A percentile compares a stretch with the other conserved stretches of the same genome.
Conservation (phyloP, 2,329 filamentous ascomycete genomes). For the Chrysoporthe deuterocubensis region DNA sequence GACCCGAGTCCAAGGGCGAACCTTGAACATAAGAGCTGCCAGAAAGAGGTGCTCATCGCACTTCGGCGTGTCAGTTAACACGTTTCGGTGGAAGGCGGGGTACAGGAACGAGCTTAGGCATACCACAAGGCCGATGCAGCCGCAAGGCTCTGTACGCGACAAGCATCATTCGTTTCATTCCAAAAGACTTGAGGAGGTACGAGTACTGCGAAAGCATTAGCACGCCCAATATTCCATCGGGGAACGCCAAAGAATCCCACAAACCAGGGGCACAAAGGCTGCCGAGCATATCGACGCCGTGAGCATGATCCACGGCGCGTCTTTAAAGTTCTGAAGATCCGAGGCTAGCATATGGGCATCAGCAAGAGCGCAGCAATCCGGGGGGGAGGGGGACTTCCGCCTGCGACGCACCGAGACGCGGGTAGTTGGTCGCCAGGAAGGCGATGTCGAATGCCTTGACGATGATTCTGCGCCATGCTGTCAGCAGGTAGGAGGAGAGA, state of each 20-base stretch:
- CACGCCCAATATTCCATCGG: not conserved
- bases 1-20: not conserved
- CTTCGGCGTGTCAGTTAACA: not conserved
- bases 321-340: not conserved
- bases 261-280: conserved; percentile 2
- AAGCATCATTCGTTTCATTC: conserved; percentile 1
- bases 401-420: not conserved
- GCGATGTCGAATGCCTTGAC: conserved; percentile 1
- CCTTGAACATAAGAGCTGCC: not conserved
- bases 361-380: not conserved
- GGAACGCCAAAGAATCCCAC: not conserved
- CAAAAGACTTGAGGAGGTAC: not conserved
- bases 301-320: conserved; percentile 4
- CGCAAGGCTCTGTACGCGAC: not conserved
- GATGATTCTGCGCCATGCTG: not conserved
- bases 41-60: not conserved
- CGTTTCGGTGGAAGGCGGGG: not conserved
- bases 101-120: not conserved
- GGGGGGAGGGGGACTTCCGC: not conserved
- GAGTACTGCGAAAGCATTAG: not conserved
- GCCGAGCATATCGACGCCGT: not conserved
- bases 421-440: not conserved
- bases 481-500: not conserved
- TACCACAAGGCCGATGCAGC: not conserved
- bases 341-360: not conserved